Base-by-base conservation (phyloP, 345 rosid species). In the Salix caprea region DNA sequence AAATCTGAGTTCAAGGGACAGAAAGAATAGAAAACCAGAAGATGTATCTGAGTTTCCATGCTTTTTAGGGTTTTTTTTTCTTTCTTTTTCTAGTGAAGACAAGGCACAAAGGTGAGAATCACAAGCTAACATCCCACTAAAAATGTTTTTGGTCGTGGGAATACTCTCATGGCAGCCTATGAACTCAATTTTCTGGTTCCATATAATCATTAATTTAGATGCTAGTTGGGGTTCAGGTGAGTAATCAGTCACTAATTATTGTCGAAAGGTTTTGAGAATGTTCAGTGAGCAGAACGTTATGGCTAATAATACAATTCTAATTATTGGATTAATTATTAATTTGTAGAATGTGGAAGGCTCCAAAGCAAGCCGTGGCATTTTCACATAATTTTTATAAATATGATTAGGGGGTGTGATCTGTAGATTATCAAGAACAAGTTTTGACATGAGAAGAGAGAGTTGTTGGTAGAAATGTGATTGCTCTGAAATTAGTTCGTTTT, bases 1-100 rank as follows among this genome's bases (percentile, higher is more conserved):
- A 23, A 74, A 85, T 71, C 84, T 74, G 69, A 83, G 74, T 80
- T 85, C 32, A 42, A 64, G 67, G 24, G 62, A 66, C 36, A 39
- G 16, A n/a, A 40, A 6, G 19, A 19, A 24, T 15, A 28, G 16
- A 54, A 67, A 13, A 24, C 65, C 26, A 1, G 46, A 28, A 14
- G 16, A 21, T 21, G 30, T 72, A n/a, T 42, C 62, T 34, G 32
- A 70, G 62, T 8, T 40, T 6, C 34, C 34, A 70, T 64, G 79
- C 60, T 65, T 15, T 40, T 58, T 2, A 42, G 67, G n/a, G 65
- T 61, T 9, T 44, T 78, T 32, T 30, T 32, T 30, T 30, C 26
- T 26, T 26, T 26, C 26, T n/a, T n/a, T 75, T 74, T 56, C 42
- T 58, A 23, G 60, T 65, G 58, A 73, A 74, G 84, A 84, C 75